Conservation (phyloP, 2,329 filamentous ascomycete species). For the Pochonia chlamydosporia region DNA sequence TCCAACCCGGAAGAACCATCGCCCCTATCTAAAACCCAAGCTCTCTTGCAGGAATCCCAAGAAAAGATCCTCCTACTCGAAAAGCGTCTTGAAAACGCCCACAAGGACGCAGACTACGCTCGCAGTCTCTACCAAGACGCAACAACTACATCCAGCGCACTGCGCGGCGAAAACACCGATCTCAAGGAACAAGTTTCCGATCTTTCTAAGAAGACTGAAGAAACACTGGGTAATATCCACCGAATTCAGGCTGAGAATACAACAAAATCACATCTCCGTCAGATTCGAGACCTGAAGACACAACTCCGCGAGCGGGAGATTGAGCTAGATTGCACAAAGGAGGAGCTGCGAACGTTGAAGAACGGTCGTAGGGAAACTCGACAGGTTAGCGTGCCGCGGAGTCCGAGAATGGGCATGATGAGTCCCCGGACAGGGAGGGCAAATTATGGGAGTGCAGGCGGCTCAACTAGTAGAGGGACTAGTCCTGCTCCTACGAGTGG, state of each 20-base stretch:
- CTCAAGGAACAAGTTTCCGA: constrained; percentile 36
- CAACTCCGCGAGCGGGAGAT: constrained; percentile 44
- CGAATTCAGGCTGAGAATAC: constrained; percentile 35
- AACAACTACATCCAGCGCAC: constrained; percentile 39
- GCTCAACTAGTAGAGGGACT: constrained; percentile 41
- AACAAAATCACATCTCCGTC: constrained; percentile 26
- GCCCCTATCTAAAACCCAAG: constrained; percentile 20
- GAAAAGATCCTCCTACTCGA: constrained; percentile 35
- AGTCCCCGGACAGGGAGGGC: constrained; percentile 37
- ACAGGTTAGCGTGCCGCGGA: constrained; percentile 50
- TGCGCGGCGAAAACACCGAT: constrained; percentile 39
- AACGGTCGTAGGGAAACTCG: constrained; percentile 50
- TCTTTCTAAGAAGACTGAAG: constrained; percentile 35
- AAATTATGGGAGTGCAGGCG: constrained; percentile 19
- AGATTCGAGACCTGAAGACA: constrained; percentile 34
- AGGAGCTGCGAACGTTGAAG: constrained; percentile 43
- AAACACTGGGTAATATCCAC: constrained; percentile 42
- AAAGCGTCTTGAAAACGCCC: constrained; percentile 31
- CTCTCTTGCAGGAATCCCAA: constrained; percentile 29
- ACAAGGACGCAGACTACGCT: constrained; percentile 50
- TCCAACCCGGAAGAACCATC: constrained; percentile 19
- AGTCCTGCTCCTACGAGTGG: constrained; percentile 38
- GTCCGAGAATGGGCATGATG: constrained; percentile 48
- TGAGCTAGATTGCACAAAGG: constrained; percentile 40
- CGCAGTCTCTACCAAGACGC: constrained; percentile 54